phyloP scores from a whole-genome alignment of 1,284 basidiomycete genomes.

The Puccinia hordei region DNA sequence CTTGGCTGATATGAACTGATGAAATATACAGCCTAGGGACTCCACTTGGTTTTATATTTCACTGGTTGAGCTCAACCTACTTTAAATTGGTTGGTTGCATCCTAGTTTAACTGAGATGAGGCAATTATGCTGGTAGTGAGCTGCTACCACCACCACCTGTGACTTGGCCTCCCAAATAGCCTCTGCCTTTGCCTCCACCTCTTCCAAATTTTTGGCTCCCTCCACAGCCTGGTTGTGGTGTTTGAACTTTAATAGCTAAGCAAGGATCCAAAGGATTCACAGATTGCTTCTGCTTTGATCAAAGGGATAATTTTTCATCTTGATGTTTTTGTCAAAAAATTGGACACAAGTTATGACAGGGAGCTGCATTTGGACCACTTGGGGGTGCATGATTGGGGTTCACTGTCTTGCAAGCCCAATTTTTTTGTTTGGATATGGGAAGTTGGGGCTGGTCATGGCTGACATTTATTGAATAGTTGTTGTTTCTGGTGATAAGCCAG shows the following conservation, averaged over 20 bases:
- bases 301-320: constrained; percentile 58
- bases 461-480: constrained; percentile 37
- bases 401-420: neutral
- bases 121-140: no score
- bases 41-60: no score
- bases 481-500: constrained; percentile 59
- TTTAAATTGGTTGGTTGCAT: no score
- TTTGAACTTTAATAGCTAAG: constrained; percentile 76
- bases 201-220: neutral
- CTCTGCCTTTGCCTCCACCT: constrained; percentile 1
- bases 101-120: no score
- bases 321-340: constrained; percentile 61
- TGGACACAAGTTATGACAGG: constrained; percentile 55
- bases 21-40: no score
- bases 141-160: neutral
- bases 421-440: constrained; percentile 7
- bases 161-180: neutral
- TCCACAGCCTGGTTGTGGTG: constrained; percentile 58
- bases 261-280: constrained; percentile 70
- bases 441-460: constrained; percentile 14
- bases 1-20: no score
- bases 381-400: neutral
- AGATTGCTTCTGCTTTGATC: constrained; percentile 67
- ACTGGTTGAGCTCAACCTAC: no score
- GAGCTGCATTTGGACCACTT: constrained; percentile 44